Evolutionary conservation across 106 monocot species (phyloP), one percentile per base, ranked within the genome.

Genomic region (Dactylorhiza incarnata): DNA sequence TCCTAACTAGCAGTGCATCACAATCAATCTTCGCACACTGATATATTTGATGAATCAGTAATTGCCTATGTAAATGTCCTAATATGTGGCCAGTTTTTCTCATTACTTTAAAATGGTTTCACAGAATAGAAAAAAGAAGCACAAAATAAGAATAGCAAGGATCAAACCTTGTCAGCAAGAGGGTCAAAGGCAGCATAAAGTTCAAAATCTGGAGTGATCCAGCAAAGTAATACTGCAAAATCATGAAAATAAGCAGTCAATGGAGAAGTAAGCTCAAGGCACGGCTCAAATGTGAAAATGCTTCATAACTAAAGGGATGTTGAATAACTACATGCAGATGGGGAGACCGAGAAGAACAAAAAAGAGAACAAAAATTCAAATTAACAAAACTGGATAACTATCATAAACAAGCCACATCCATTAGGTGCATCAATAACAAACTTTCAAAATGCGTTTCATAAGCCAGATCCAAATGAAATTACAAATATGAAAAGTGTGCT

Each of bases 171-270:
- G 50, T 97, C 97, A 5, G 97, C 94, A 49, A 97, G 94, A 73
- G 97, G 97, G 84, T 94, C 94, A 85, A 97, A 97, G 53, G 97
- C 89, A 17, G 97, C 97, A 85, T 97, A 97, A 47, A 97, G 94
- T 69, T 97, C 97, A 85, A 97, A 97, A 82, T 97, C 97, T 80
- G 87, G 97, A 84, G 97, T 97, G 24, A 97, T 89, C 97, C 97
- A 97, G 68, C 97, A 97, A 6, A 97, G 76, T 29, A 97, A 78
- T 78, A 94, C 97, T 97, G 91, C 84, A 81, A 84, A 11, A 65
- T 9, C 76, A 37, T 53, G 49, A 73, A 62, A 69, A 66, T 26
- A 66, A 67, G 5, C 17, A 78, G 44, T 13, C 53, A 53, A 10
- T 73, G 59, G 61, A n/a, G 24, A 56, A 56, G n/a, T 20, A 20